Conservation (phyloP, 2,329 filamentous ascomycete genomes). For the Calonectria pteridis region DNA sequence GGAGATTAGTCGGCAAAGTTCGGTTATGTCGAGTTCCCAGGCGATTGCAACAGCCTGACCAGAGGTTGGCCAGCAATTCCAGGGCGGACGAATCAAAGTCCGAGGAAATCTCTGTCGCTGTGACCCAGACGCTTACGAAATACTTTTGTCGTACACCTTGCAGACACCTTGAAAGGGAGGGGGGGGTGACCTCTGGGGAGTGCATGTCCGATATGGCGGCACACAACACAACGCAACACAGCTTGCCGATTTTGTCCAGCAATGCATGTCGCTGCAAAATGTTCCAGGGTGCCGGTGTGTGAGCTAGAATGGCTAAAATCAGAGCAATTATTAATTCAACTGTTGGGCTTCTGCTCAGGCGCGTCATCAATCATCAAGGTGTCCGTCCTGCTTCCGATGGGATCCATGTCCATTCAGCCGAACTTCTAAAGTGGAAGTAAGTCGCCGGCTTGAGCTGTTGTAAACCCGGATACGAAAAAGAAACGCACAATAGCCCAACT, state of each 20-base stretch:
- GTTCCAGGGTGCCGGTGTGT: conserved; percentile 22
- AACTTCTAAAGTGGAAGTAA: neutral
- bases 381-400: neutral
- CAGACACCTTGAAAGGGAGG: conserved; percentile 1
- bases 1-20: conserved; percentile 44
- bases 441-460: neutral
- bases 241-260: conserved; percentile 24
- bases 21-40: conserved; percentile 31
- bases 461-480: conserved; percentile 24
- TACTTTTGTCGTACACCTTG: neutral
- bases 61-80: conserved; percentile 22
- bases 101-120: conserved; percentile 42
- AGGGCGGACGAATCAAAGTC: conserved; percentile 34
- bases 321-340: neutral
- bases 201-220: conserved; percentile 27
- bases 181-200: conserved; percentile 27
- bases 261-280: conserved; percentile 28
- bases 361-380: neutral
- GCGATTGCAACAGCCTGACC: conserved; percentile 28
- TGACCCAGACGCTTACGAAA: conserved; percentile 32
- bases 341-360: neutral
- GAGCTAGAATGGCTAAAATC: neutral
- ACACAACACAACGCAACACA: conserved; percentile 11
- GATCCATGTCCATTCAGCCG: neutral
- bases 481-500: neutral